Base-by-base conservation (phyloP, 148 eudicot genomes). In the Vaccinium macrocarpon region DNA sequence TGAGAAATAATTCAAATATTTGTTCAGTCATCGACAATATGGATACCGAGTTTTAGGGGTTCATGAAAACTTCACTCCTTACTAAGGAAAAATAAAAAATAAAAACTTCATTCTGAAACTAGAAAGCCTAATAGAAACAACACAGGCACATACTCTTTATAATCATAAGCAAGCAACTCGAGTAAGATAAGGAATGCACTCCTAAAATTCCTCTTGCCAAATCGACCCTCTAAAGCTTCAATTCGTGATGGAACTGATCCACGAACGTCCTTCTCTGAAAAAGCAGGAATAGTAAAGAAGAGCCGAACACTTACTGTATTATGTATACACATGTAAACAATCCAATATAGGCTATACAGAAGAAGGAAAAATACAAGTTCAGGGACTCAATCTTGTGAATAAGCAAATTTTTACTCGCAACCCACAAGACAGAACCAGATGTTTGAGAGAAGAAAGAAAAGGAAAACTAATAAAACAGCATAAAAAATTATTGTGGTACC, bases 201-300 rank as follows among this genome's bases (percentile, higher is more conserved):
- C 79, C n/a, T 4, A 23, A 70, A 71, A 66, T 35, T 19, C 82
- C 76, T 78, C 76, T 66, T 46, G 70, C 77, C 50, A 50, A 78
- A n/a, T 11, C 9, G 25, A 29, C 55, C 57, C 35, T 71, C 64
- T 52, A 49, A 46, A 13, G 55, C 73, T 16, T 70, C 83, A 80
- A 57, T 38, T 32, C 70, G 19, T 73, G 83, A 79, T 72, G 70
- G 66, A 55, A 79, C 86, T 70, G 72, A 84, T 50, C 78, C 77
- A 46, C 72, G 42, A 68, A 32, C 71, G 78, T 32, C 56, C 86
- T 56, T 72, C 86, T 42, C 86, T 84, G 18, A 19, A 35, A 56
- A 19, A 3, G 13, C 53, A 56, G 11, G 42, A 80, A 55, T 29
- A 48, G 15, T 4, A 32, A 56, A 35, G 10, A 35, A 32, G 38